These are phyloP conservation scores for Pythium oligandrum DNA, from an alignment of 352 stramenopile genomes.

Conservation along the genomic window DNA sequence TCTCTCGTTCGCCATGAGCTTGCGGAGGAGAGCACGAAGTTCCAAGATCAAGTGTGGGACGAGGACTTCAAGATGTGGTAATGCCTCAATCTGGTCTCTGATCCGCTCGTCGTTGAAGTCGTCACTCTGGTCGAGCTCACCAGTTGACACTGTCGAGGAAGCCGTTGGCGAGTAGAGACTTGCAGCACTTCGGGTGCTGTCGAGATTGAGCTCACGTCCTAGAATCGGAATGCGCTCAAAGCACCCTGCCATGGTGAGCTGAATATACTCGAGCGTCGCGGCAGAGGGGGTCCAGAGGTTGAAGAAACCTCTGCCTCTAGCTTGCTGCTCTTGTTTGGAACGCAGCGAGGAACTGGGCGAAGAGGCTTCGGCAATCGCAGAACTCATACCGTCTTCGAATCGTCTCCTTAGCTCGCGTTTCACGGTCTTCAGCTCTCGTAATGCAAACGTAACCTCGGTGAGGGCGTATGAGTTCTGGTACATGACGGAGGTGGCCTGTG, in stretches of 20 bases:
- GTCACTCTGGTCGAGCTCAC: slow-evolving; percentile 11
- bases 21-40: slow-evolving; percentile 41
- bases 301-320: slow-evolving; percentile 2
- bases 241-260: slow-evolving; percentile 51
- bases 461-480: slow-evolving; percentile 53
- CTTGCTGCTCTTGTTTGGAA: slow-evolving; percentile 11
- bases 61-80: slow-evolving; percentile 60
- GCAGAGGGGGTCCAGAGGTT: slow-evolving; percentile 5
- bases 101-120: slow-evolving; percentile 34
- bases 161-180: no score
- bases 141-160: no score
- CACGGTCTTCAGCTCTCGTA: slow-evolving; percentile 54
- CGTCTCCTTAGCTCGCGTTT: slow-evolving; percentile 32
- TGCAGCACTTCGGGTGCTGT: no score
- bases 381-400: slow-evolving; percentile 36
- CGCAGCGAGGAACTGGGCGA: slow-evolving; percentile 25
- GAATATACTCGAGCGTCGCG: slow-evolving; percentile 48
- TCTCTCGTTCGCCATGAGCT: slow-evolving; percentile 37
- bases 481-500: slow-evolving; percentile 41
- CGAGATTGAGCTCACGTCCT: no score
- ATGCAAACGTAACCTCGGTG: slow-evolving; percentile 52
- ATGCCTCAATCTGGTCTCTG: slow-evolving; percentile 41
- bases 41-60: slow-evolving; percentile 50
- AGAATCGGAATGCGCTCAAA: slow-evolving; percentile 37
- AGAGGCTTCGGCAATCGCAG: slow-evolving; percentile 48